A percentile compares a stretch with the other conserved stretches of the same genome.
Evolutionary conservation across 2,329 filamentous ascomycete genomes (phyloP).

Genomic region (Ceratocystis huliohia): DNA sequence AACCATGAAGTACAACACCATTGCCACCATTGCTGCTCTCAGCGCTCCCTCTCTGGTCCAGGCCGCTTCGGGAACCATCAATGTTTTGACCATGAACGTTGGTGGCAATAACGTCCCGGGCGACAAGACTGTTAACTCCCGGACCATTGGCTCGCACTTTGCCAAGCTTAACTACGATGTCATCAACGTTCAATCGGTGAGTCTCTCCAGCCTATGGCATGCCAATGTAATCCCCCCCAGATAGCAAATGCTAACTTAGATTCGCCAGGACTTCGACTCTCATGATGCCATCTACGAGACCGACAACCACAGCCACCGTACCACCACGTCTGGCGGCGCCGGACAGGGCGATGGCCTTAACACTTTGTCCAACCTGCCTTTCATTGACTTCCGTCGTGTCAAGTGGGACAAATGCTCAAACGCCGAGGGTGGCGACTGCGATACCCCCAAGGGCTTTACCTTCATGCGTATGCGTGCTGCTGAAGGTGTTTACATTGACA

Average conservation of each 20-base stretch:
- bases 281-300: constrained; percentile 50
- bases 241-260: constrained; percentile 2
- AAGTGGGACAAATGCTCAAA: too few relatives aligned
- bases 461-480: too few relatives aligned
- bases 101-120: constrained; percentile 49
- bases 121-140: constrained; percentile 46
- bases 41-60: constrained; percentile 15
- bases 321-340: constrained; percentile 50
- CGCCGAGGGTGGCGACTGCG: too few relatives aligned
- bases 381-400: constrained; percentile 41
- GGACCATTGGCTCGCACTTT: constrained; percentile 44
- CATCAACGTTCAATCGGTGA: constrained; percentile 51
- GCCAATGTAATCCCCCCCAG: neutral
- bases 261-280: constrained; percentile 48
- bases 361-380: constrained; percentile 46
- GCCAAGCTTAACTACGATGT: constrained; percentile 46
- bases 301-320: constrained; percentile 47
- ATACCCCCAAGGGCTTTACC: too few relatives aligned
- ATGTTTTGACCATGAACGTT: constrained; percentile 44
- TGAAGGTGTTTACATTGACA: too few relatives aligned
- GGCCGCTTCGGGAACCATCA: constrained; percentile 32
- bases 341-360: constrained; percentile 52
- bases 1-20: constrained; percentile 18
- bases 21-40: constrained; percentile 14
- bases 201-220: neutral